Conservation (phyloP, 495 filamentous ascomycete species). For the Glarea lozoyensis region DNA sequence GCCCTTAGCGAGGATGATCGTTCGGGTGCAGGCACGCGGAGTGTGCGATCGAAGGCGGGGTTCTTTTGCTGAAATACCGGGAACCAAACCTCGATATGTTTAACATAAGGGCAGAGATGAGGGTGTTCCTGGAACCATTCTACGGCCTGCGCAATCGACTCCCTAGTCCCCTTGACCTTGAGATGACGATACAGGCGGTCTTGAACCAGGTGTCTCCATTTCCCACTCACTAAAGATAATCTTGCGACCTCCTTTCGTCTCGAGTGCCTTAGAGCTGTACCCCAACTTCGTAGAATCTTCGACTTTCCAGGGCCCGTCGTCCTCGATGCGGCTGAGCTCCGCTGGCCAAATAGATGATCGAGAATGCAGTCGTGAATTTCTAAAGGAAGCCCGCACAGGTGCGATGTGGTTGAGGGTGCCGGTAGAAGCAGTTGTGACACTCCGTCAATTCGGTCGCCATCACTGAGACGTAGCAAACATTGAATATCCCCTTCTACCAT, state of each 20-base stretch:
- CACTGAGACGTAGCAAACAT: constrained; percentile 5
- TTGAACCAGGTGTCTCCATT: constrained; percentile 58
- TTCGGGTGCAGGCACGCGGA: constrained; percentile 38
- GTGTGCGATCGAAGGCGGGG: constrained; percentile 13
- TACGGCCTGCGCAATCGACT: constrained; percentile 43
- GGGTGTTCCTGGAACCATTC: constrained; percentile 48
- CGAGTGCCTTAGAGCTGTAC: constrained; percentile 56
- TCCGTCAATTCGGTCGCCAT: constrained; percentile 3
- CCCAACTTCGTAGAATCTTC: constrained; percentile 47
- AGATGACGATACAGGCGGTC: constrained; percentile 63
- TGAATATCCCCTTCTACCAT: constrained; percentile 20
- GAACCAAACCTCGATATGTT: constrained; percentile 66
- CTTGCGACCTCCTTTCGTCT: constrained; percentile 56
- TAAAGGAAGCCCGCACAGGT: constrained; percentile 49
- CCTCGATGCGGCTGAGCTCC: constrained; percentile 43
- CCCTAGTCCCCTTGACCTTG: constrained; percentile 61
- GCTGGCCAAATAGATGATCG: constrained; percentile 59
- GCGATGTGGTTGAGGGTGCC: constrained; percentile 19
- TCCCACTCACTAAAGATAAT: constrained; percentile 49
- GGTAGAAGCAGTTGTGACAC: neutral
- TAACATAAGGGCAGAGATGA: constrained; percentile 52
- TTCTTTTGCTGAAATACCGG: constrained; percentile 31
- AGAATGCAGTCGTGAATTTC: constrained; percentile 67
- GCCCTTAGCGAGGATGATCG: constrained; percentile 30
- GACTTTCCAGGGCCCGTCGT: constrained; percentile 32